These are phyloP conservation scores for Bryoglossum gracile DNA, from an alignment of 495 filamentous ascomycete genomes.

Conservation along the genomic window DNA sequence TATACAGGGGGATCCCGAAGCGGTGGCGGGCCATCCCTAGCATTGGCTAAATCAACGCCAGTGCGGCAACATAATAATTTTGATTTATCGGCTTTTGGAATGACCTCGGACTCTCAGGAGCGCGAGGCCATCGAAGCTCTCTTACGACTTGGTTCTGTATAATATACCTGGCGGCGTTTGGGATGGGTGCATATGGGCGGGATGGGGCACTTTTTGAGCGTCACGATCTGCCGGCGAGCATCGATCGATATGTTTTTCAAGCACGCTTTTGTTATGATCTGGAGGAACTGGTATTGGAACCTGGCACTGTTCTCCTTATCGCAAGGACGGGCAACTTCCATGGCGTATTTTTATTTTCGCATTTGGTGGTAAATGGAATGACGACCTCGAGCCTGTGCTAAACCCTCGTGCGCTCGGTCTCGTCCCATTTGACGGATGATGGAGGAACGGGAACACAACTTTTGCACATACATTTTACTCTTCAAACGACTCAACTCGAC, in stretches of 20 bases:
- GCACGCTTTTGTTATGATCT: constrained; percentile 23
- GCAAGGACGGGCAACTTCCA: constrained; percentile 14
- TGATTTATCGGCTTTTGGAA: constrained; percentile 43
- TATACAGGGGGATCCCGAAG: constrained; percentile 34
- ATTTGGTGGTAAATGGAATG: constrained; percentile 4
- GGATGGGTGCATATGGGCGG: constrained; percentile 21
- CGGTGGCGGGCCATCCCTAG: constrained; percentile 39
- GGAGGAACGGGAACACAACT: neutral
- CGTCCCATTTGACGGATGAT: neutral
- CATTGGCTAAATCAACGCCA: constrained; percentile 32
- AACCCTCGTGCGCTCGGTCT: constrained; percentile 27
- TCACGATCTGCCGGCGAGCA: constrained; percentile 29
- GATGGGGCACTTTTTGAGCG: constrained; percentile 16
- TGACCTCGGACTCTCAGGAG: constrained; percentile 58
- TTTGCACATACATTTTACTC: constrained; percentile 14
- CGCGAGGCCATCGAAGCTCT: constrained; percentile 80
- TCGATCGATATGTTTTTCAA: constrained; percentile 23
- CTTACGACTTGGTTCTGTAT: constrained; percentile 80
- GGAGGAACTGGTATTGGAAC: constrained; percentile 15
- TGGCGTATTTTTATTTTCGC: constrained; percentile 14
- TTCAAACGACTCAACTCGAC: constrained; percentile 20
- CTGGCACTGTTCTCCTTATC: constrained; percentile 9
- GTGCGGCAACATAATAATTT: constrained; percentile 38
- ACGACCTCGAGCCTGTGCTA: constrained; percentile 24
- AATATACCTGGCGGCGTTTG: constrained; percentile 39